phyloP scores from a whole-genome alignment of 331 rosid species.

The Cydonia oblonga region DNA sequence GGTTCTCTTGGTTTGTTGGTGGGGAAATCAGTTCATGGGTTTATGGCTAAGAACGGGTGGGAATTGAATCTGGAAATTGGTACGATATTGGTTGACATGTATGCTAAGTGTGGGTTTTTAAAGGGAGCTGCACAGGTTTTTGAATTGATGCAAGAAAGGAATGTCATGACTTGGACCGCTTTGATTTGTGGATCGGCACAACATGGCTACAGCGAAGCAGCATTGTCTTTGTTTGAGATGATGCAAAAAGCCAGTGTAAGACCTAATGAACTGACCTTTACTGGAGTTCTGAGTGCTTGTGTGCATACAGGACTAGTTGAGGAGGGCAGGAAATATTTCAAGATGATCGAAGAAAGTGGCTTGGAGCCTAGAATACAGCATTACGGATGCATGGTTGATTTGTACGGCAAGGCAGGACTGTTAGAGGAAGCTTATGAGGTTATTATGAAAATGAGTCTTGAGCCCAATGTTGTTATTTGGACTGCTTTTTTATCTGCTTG shows the following conservation, averaged over 20 bases:
- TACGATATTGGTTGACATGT: no score
- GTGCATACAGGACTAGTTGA: constrained; percentile 36
- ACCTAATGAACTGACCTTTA: constrained; percentile 52
- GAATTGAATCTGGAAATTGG: no score
- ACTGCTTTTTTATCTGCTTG: constrained; percentile 51
- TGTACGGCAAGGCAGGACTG: constrained; percentile 45
- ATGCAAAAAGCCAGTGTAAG: constrained; percentile 32
- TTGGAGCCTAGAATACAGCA: constrained; percentile 45
- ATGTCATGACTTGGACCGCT: constrained; percentile 31
- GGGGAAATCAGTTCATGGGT: no score
- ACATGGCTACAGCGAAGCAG: constrained; percentile 33
- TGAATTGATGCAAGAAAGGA: no score
- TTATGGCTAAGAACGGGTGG: no score
- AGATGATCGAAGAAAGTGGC: constrained; percentile 41
- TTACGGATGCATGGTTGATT: constrained; percentile 49
- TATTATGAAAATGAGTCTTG: constrained; percentile 34
- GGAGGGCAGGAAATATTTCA: constrained; percentile 40
- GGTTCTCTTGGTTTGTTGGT: no score
- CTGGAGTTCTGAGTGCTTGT: constrained; percentile 53
- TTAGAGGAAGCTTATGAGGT: constrained; percentile 49
- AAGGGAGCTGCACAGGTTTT: no score
- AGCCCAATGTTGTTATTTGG: constrained; percentile 42
- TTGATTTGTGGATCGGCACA: constrained; percentile 42
- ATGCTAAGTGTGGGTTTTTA: no score
- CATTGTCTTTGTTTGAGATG: constrained; percentile 36